Conservation (phyloP, 129 eudicot species). For the Ambrosia artemisiifolia region DNA sequence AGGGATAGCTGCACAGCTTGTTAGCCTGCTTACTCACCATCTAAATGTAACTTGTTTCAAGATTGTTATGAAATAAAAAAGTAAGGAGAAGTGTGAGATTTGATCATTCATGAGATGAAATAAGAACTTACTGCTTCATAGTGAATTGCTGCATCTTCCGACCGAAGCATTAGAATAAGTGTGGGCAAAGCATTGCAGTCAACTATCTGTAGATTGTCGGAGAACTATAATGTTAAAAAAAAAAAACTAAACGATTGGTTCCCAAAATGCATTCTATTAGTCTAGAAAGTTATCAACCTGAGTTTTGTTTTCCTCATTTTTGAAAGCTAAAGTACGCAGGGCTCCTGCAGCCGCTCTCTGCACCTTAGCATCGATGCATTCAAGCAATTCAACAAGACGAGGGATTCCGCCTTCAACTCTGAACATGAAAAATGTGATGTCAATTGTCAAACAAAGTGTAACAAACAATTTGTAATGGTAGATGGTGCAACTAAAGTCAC, state of each 20-base stretch:
- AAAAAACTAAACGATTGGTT: background rate
- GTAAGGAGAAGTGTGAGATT: slow-evolving; percentile 6
- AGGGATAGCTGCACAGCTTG: no score
- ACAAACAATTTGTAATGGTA: background rate
- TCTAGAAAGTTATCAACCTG: slow-evolving; percentile 46
- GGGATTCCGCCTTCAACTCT: slow-evolving; percentile 94
- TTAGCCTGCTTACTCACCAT: no score
- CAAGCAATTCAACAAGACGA: slow-evolving; percentile 88
- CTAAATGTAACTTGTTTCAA: no score
- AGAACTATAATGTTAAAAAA: background rate
- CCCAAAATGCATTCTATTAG: background rate
- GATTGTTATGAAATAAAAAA: no score
- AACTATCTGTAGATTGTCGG: slow-evolving; percentile 59
- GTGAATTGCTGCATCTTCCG: slow-evolving; percentile 86
- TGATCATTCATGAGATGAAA: slow-evolving; percentile 7
- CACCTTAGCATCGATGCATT: slow-evolving; percentile 71
- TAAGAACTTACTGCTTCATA: slow-evolving; percentile 72
- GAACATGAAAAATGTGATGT: slow-evolving; percentile 9
- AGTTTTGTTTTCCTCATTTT: slow-evolving; percentile 80
- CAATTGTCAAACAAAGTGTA: slow-evolving; percentile 3
- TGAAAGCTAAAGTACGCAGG: slow-evolving; percentile 79
- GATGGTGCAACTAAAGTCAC: slow-evolving; percentile 35
- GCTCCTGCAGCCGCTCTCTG: slow-evolving; percentile 95
- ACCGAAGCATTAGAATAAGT: slow-evolving; percentile 75
- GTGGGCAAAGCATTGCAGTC: slow-evolving; percentile 90